A percentile compares a stretch with the other conserved stretches of the same genome.
Evolutionary conservation across 2,329 filamentous ascomycete species (phyloP).

Genomic region (Diaporthe sp.): DNA sequence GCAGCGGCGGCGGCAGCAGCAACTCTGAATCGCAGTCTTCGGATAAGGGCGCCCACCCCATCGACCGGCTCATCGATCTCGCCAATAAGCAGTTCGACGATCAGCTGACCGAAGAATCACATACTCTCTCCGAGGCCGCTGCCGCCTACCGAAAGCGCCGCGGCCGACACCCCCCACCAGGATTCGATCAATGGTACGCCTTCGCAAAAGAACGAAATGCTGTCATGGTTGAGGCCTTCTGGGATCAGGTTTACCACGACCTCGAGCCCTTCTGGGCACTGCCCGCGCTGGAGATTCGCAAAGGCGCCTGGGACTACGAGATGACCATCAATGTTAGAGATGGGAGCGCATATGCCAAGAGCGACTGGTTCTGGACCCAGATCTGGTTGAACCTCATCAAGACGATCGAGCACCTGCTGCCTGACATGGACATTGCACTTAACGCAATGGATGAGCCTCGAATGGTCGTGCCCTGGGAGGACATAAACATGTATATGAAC

Average conservation of each 20-base stretch:
- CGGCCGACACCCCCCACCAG: slow-evolving; percentile 72
- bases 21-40: slow-evolving; percentile 12
- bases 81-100: slow-evolving; percentile 58
- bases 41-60: slow-evolving; percentile 56
- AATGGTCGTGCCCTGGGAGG: slow-evolving; percentile 73
- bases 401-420: slow-evolving; percentile 66
- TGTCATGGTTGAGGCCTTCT: slow-evolving; percentile 73
- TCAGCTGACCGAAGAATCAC: slow-evolving; percentile 59
- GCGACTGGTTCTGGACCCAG: slow-evolving; percentile 70
- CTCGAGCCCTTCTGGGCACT: slow-evolving; percentile 72
- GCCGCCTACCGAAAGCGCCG: slow-evolving; percentile 67
- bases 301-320: slow-evolving; percentile 66
- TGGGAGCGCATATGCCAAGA: slow-evolving; percentile 62
- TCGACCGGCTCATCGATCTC: slow-evolving; percentile 61
- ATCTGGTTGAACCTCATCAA: slow-evolving; percentile 68
- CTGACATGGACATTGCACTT: slow-evolving; percentile 76
- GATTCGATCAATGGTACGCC: slow-evolving; percentile 72
- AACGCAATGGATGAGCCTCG: slow-evolving; percentile 78
- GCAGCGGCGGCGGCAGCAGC: slow-evolving; percentile 12
- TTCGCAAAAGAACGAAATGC: slow-evolving; percentile 65
- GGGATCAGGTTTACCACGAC: slow-evolving; percentile 74
- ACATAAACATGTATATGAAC: slow-evolving; percentile 66
- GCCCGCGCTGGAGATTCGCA: slow-evolving; percentile 55
- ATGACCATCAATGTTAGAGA: slow-evolving; percentile 72
- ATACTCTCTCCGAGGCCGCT: slow-evolving; percentile 64